These are phyloP conservation scores for Aspergillus sp. DNA, from an alignment of 2,329 filamentous ascomycete species.

Conservation along the genomic window DNA sequence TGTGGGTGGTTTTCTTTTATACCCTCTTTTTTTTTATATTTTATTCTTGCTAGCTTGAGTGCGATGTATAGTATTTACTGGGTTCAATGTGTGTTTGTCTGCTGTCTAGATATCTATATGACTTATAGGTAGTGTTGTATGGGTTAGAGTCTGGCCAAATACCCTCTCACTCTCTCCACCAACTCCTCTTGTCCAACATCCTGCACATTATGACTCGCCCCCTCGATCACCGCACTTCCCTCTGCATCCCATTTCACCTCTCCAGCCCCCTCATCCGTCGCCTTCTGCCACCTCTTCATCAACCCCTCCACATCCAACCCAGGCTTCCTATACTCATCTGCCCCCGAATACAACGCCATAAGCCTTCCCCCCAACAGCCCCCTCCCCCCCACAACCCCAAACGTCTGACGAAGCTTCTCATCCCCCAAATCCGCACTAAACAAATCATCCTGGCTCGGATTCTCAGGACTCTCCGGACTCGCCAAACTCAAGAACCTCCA, in stretches of 20 bases:
- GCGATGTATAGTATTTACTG: not conserved
- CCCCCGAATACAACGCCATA: constrained; percentile 50
- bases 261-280: constrained; percentile 37
- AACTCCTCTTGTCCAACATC: constrained; percentile 51
- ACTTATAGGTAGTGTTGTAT: not conserved
- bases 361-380: constrained; percentile 43
- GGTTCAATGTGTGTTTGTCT: not conserved
- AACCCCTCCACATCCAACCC: constrained; percentile 50
- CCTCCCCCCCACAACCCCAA: constrained; percentile 53
- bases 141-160: constrained; percentile 30
- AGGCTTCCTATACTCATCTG: constrained; percentile 48
- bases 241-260: constrained; percentile 51
- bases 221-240: constrained; percentile 50
- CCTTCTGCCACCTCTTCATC: constrained; percentile 47
- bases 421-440: constrained; percentile 78
- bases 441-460: constrained; percentile 76
- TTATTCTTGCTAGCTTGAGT: not conserved
- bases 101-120: not conserved
- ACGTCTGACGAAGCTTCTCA: constrained; percentile 62
- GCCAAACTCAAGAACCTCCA: constrained; percentile 61
- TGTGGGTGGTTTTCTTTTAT: constrained; percentile 14
- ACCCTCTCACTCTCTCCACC: constrained; percentile 37
- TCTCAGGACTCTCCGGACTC: constrained; percentile 53
- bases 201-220: constrained; percentile 53
- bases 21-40: constrained; percentile 8